Evolutionary conservation across 306 rosid genomes (phyloP).

Genomic region (Dalbergia oliveri): DNA sequence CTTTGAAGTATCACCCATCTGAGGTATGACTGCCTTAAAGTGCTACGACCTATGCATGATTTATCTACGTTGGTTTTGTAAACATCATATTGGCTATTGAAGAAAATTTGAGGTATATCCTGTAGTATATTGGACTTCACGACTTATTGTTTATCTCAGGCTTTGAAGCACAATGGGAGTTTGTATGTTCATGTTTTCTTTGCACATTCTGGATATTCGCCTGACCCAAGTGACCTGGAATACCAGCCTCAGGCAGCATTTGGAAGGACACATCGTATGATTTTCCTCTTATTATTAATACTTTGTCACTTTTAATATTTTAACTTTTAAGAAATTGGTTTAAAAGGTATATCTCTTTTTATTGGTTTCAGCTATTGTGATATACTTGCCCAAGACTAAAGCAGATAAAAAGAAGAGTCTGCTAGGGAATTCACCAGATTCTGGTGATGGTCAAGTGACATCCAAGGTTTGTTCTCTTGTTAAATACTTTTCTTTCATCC

Average conservation of each 20-base stretch:
- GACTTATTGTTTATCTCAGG: slow-evolving; percentile 56
- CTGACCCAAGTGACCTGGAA: slow-evolving; percentile 93
- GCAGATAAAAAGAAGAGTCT: slow-evolving; percentile 77
- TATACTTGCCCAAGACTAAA: slow-evolving; percentile 80
- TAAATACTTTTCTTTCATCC: neutral
- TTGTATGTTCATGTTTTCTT: slow-evolving; percentile 90
- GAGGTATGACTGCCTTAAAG: slow-evolving; percentile 64
- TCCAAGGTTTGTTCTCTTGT: slow-evolving; percentile 62
- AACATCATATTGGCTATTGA: neutral
- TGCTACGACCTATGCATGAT: slow-evolving; percentile 3
- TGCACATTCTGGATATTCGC: slow-evolving; percentile 85
- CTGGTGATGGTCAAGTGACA: slow-evolving; percentile 57
- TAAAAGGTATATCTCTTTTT: slow-evolving; percentile 32
- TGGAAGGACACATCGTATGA: slow-evolving; percentile 78
- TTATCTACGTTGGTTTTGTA: slow-evolving; percentile 10
- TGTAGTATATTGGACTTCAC: slow-evolving; percentile 3
- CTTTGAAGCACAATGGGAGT: slow-evolving; percentile 82
- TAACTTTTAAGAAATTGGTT: slow-evolving; percentile 17
- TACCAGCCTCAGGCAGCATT: slow-evolving; percentile 80
- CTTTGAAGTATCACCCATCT: slow-evolving; percentile 72
- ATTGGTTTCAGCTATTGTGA: slow-evolving; percentile 77
- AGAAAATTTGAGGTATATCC: slow-evolving; percentile 24
- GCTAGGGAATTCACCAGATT: slow-evolving; percentile 68
- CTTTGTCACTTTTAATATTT: neutral
- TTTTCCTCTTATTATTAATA: slow-evolving; percentile 13